Evolutionary conservation across 495 filamentous ascomycete genomes (phyloP).

Genomic region (Talaromyces ruber): DNA sequence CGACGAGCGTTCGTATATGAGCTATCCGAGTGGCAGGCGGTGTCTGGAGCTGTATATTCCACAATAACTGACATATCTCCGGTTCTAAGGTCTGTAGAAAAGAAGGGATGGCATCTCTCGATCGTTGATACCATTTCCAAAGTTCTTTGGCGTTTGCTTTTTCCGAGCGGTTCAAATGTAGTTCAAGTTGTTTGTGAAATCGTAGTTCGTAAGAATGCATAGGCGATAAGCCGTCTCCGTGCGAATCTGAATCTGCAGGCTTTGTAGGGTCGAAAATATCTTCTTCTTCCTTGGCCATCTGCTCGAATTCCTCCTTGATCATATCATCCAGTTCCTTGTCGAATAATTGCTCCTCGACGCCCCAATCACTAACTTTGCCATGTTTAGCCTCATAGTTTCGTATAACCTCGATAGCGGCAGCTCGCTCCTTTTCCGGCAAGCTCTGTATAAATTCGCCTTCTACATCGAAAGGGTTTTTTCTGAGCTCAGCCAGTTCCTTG

Average conservation of each 20-base stretch:
- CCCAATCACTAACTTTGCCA: background rate
- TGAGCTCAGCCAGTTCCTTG: constrained; percentile 40
- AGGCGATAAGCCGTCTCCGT: constrained; percentile 5
- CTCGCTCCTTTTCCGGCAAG: constrained; percentile 31
- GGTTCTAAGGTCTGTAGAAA: constrained; percentile 29
- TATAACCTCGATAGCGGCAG: constrained; percentile 31
- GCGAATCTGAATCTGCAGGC: constrained; percentile 1
- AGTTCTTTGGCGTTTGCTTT: constrained; percentile 25
- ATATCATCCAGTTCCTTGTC: constrained; percentile 37
- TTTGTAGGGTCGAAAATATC: constrained; percentile 25
- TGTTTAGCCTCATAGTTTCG: constrained; percentile 22
- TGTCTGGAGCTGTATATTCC: constrained; percentile 38
- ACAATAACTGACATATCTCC: constrained; percentile 31
- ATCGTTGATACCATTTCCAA: constrained; percentile 39
- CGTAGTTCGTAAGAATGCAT: constrained; percentile 23
- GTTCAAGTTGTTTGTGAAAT: constrained; percentile 23
- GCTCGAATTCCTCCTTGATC: constrained; percentile 33
- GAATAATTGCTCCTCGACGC: constrained; percentile 29
- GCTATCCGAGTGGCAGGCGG: constrained; percentile 33
- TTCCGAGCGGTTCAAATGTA: constrained; percentile 14
- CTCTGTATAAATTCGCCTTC: constrained; percentile 33
- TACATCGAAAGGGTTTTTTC: constrained; percentile 32
- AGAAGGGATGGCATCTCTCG: constrained; percentile 28
- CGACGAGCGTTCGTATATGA: constrained; percentile 49
- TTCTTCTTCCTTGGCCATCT: constrained; percentile 30